Evolutionary conservation across 257 asterid species (phyloP), one percentile per base, ranked within the genome.

Genomic region (Gardenia jasminoides): DNA sequence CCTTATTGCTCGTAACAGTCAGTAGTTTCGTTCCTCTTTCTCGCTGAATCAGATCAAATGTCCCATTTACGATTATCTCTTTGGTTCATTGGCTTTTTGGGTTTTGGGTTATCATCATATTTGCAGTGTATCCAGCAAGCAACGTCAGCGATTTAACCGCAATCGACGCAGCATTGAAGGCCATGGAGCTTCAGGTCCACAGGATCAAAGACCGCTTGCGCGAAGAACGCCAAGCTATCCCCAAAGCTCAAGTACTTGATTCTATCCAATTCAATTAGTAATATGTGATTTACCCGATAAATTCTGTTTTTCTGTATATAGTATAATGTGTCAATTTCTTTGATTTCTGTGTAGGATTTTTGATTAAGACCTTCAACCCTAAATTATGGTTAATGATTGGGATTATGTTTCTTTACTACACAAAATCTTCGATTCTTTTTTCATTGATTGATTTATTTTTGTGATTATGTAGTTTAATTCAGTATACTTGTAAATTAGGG

Each of bases 1-100:
- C 75, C 97, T 93, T 65, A 85, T 93, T 78, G 99, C 99, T 80
- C 93, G 98, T 70, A 93, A 93, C 97, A 92, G 99, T 95, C 85
- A 46, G 30, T 31, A 67, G 7, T 12, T 17, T 39, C 28, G 30
- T 16, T 69, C 50, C 44, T 61, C 52, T 65, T 36, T 5, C 22
- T 33, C 11, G 76, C 54, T 44, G 28, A 22, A 6, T 64, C 11
- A 15, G 4, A 36, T 36, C 41, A 36, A 36, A 36, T 36, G 41
- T n/a, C 41, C 41, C 4, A 36, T 36, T 36, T 36, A 36, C 41
- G 41, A 36, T 5, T 24, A 6, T 10, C 41, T 28, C 64, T 47
- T 58, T 39, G 10, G 16, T 31, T 54, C 6, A 65, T 19, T 71
- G 16, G 19, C 17, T 52, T 52, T 52, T 47, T 58, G 22, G 13